A percentile compares a stretch with the other conserved stretches of the same genome.
Evolutionary conservation across 2,329 filamentous ascomycete species (phyloP).

Genomic region (Coniochaeta ligniaria): DNA sequence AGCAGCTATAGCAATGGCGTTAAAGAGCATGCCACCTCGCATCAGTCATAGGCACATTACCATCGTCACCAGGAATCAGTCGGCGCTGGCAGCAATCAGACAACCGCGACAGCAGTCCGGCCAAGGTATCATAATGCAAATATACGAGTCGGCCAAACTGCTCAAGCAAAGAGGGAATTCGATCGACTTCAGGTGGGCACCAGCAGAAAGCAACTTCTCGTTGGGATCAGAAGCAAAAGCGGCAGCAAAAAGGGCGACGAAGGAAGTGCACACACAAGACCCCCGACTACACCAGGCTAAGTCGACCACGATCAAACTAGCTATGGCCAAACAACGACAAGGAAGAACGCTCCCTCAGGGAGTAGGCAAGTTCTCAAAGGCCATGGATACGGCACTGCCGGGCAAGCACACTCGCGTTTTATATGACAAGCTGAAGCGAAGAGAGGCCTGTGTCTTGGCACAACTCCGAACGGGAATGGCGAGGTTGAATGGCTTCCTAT

Average conservation of each 20-base stretch:
- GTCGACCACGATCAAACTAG: slow-evolving; percentile 1
- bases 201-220: slow-evolving; percentile 4
- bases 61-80: slow-evolving; percentile 5
- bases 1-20: slow-evolving; percentile 5
- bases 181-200: slow-evolving; percentile 4
- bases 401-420: neutral
- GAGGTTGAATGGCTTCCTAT: slow-evolving; percentile 1
- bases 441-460: slow-evolving; percentile 1
- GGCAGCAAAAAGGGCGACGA: slow-evolving; percentile 6
- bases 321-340: neutral
- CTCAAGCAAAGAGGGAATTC: slow-evolving; percentile 4
- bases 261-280: neutral
- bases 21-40: slow-evolving; percentile 4
- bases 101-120: slow-evolving; percentile 1
- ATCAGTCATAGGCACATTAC: slow-evolving; percentile 3
- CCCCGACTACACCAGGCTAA: neutral
- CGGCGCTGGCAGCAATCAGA: slow-evolving; percentile 3
- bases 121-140: slow-evolving; percentile 6
- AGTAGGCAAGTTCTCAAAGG: neutral
- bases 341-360: no score
- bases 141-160: slow-evolving; percentile 2
- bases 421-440: slow-evolving; percentile 1
- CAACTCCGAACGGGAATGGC: slow-evolving; percentile 1
- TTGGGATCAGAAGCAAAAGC: neutral
- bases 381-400: neutral